These are phyloP conservation scores for Gryganskiella cystojenkinii DNA, from an alignment of 192 early-diverging fungal genomes.

Conservation along the genomic window DNA sequence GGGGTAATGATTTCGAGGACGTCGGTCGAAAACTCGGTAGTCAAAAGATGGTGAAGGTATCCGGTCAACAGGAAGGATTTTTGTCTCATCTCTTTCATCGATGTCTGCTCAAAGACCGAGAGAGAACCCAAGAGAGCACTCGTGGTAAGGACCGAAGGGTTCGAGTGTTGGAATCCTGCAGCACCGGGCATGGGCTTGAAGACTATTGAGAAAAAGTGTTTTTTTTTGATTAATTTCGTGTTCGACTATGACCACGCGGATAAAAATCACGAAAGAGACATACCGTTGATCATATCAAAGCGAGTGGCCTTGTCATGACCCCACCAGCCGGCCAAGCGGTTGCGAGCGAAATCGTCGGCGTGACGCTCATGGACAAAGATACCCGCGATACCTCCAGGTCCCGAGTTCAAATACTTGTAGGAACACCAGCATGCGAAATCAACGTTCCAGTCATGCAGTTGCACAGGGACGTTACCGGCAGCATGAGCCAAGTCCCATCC, in stretches of 20 bases:
- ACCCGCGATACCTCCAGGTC: slow-evolving; percentile 93
- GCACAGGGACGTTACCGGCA: slow-evolving; percentile 89
- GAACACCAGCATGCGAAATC: slow-evolving; percentile 99
- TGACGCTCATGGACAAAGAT: slow-evolving; percentile 92
- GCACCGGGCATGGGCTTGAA: slow-evolving; percentile 87
- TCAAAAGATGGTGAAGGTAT: slow-evolving; percentile 86
- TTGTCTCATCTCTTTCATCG: slow-evolving; percentile 72
- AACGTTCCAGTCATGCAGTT: slow-evolving; percentile 94
- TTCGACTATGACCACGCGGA: too few relatives aligned
- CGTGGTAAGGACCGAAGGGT: slow-evolving; percentile 84
- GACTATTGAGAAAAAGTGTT: slow-evolving; percentile 11
- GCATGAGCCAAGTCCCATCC: slow-evolving; percentile 98
- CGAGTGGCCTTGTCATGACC: slow-evolving; percentile 83
- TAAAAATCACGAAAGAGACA: neutral
- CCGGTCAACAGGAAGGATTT: slow-evolving; percentile 86
- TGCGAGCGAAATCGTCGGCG: slow-evolving; percentile 61
- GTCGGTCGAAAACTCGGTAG: slow-evolving; percentile 37
- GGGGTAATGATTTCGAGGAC: slow-evolving; percentile 82
- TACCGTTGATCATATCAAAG: slow-evolving; percentile 88
- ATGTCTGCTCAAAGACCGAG: slow-evolving; percentile 79
- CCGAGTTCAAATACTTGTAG: slow-evolving; percentile 99
- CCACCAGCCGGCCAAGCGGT: slow-evolving; percentile 93
- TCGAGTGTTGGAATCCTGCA: slow-evolving; percentile 87
- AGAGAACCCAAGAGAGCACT: slow-evolving; percentile 82
- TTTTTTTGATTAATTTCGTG: neutral